A percentile compares a stretch with the other conserved stretches of the same genome.
Conservation (phyloP, 257 asterid species). For the Euphrasia confusa region DNA sequence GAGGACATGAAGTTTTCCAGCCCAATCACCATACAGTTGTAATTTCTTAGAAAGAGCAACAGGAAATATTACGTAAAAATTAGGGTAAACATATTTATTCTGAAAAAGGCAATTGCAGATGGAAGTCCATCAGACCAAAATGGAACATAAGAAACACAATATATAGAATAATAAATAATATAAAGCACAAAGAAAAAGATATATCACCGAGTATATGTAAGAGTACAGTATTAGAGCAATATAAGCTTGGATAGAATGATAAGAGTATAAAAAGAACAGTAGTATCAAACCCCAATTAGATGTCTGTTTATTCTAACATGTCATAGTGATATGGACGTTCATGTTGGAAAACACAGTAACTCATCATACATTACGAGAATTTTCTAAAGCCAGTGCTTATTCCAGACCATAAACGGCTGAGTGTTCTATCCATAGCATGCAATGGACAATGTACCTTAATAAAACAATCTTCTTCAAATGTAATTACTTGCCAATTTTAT, state of each 20-base stretch:
- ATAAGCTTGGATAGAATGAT: conserved; percentile 13
- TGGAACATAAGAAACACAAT: conserved; percentile 7
- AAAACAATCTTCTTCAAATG: conserved; percentile 1
- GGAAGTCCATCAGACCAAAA: background rate
- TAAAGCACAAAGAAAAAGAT: background rate
- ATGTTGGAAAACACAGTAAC: no score
- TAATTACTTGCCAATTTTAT: background rate
- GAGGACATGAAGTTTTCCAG: conserved; percentile 18
- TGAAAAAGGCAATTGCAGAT: background rate
- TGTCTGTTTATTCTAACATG: background rate
- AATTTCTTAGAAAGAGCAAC: background rate
- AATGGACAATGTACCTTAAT: no score
- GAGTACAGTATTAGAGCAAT: background rate
- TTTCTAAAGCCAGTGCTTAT: conserved; percentile 2
- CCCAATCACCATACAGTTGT: conserved; percentile 10
- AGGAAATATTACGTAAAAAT: background rate
- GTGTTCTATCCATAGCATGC: no score
- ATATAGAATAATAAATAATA: background rate
- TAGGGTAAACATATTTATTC: conserved; percentile 4
- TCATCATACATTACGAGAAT: conserved; percentile 10
- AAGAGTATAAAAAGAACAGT: background rate
- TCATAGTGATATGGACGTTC: background rate
- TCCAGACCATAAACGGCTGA: background rate
- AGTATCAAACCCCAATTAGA: conserved; percentile 3
- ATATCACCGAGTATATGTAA: background rate